Base-by-base conservation (phyloP, 352 stramenopile genomes). In the Phytopythium mirpurense region DNA sequence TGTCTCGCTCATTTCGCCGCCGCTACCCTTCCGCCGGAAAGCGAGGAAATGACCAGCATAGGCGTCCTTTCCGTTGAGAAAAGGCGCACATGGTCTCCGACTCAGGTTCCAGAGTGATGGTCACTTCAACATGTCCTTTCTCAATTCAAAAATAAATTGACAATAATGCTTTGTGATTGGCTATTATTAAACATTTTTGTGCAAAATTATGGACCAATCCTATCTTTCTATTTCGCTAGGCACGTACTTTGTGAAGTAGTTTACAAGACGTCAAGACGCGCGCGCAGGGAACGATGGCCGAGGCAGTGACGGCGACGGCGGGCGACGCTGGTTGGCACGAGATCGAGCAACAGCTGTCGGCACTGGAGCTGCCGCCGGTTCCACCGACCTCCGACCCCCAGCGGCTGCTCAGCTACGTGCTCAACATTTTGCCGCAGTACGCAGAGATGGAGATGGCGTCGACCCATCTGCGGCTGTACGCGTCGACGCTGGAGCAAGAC, bases 371-470 rank as follows among this genome's bases (percentile, higher is more conserved):
- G 2, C 71, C 74, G 12, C 65, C 77, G 2, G 57, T 91, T n/a
- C 80, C 83, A 0, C 80, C 83, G 18, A 86, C 80, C 12, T 86
- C 70, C 1, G 83, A 93, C 27, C 80, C 80, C 3, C 77, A 91
- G 66, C 68, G 83, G 5, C 56, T 93, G 19, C 61, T 93, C 27
- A 70, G 72, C 26, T 93, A 88, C 55, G 83, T 90, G 48, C 67
- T 93, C 31, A 62, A 72, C 29, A 86, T 93, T 43, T 49, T 89
- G 38, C 83, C 83, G 9, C 74, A 73, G n/a, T 93, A 86, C 57
- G 80, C 68, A 0, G 79, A 90, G 60, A 91, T 93, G 78, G 83
- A 93, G 71, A 85, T 91, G 72, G 62, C 85, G 47, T 48, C 69
- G 50, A 91, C 78, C 3, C 83, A 93, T 59, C 61, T 90, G 38